Percentiles rank a stretch among this genome's conserved stretches.
These are phyloP conservation scores for Tricholoma saponaceum DNA, from an alignment of 768 basidiomycete species.

Conservation along the genomic window DNA sequence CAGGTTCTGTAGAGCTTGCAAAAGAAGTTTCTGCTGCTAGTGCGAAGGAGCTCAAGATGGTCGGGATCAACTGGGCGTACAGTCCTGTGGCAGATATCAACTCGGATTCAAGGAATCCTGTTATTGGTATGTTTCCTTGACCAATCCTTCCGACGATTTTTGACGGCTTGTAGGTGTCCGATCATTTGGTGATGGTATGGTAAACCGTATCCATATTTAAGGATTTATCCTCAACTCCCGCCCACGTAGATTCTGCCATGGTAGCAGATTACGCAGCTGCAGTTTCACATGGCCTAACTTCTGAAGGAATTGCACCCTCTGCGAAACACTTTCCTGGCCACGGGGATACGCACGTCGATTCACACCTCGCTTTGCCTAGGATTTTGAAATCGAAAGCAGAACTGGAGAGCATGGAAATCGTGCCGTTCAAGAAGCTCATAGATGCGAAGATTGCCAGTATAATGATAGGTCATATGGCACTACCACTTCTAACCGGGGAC, in stretches of 20 bases:
- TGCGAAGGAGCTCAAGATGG: constrained; percentile 52
- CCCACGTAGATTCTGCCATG: constrained; percentile 43
- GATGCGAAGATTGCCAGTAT: constrained; percentile 43
- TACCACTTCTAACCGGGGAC: constrained; percentile 51
- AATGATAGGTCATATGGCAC: constrained; percentile 75
- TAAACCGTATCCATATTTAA: background rate
- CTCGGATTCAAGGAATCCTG: constrained; percentile 63
- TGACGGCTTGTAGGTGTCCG: constrained; percentile 45
- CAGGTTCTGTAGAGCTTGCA: constrained; percentile 41
- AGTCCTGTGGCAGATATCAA: constrained; percentile 74
- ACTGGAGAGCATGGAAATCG: constrained; percentile 46
- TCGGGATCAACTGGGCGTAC: constrained; percentile 69
- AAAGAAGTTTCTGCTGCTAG: constrained; percentile 42
- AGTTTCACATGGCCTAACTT: constrained; percentile 43
- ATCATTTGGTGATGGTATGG: constrained; percentile 64
- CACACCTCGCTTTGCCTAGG: constrained; percentile 60
- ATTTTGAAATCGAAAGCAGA: constrained; percentile 47
- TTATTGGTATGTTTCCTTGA: constrained; percentile 48
- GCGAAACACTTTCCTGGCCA: constrained; percentile 76
- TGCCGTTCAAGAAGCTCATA: constrained; percentile 52
- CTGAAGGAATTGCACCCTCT: constrained; percentile 51
- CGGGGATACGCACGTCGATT: constrained; percentile 69
- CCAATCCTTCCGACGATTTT: background rate
- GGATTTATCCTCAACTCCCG: background rate
- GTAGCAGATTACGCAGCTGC: constrained; percentile 48